These are phyloP conservation scores for Verticillium albo-atrum DNA, from an alignment of 2,329 filamentous ascomycete genomes.

Conservation along the genomic window DNA sequence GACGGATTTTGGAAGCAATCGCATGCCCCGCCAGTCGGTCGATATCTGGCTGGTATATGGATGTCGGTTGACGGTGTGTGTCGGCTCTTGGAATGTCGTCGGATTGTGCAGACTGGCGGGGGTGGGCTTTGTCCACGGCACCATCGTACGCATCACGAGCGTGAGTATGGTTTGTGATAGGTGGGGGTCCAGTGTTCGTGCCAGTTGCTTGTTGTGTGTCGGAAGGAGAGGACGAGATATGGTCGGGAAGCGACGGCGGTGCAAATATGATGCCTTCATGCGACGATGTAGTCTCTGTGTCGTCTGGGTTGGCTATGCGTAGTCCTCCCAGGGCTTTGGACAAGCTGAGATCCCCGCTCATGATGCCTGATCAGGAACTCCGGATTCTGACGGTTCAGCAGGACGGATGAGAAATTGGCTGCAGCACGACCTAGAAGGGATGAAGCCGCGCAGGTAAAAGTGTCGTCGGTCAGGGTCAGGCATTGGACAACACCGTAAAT, in stretches of 20 bases:
- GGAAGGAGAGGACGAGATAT: not conserved
- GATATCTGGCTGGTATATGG: constrained; percentile 2
- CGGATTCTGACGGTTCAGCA: not conserved
- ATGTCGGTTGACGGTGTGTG: constrained; percentile 7
- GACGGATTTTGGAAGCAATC: constrained; percentile 1
- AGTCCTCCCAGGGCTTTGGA: constrained; percentile 89
- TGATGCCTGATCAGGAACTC: constrained; percentile 37
- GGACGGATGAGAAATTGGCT: constrained; percentile 2
- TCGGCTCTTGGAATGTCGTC: not conserved
- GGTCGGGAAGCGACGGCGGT: not conserved
- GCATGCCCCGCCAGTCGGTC: constrained; percentile 3
- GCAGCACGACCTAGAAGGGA: not conserved
- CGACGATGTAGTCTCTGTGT: constrained; percentile 41
- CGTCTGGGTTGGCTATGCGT: constrained; percentile 94
- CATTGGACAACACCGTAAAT: not conserved
- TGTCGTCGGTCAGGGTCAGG: not conserved
- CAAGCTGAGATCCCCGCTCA: constrained; percentile 91
- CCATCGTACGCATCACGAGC: not conserved
- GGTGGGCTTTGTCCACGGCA: not conserved
- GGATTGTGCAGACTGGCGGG: constrained; percentile 37
- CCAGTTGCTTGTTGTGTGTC: not conserved
- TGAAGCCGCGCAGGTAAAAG: not conserved
- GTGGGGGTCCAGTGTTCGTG: not conserved
- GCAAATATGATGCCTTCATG: not conserved
- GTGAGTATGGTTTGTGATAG: not conserved